Conservation (phyloP, 352 stramenopile species). For the Saprolegnia parasitica region DNA sequence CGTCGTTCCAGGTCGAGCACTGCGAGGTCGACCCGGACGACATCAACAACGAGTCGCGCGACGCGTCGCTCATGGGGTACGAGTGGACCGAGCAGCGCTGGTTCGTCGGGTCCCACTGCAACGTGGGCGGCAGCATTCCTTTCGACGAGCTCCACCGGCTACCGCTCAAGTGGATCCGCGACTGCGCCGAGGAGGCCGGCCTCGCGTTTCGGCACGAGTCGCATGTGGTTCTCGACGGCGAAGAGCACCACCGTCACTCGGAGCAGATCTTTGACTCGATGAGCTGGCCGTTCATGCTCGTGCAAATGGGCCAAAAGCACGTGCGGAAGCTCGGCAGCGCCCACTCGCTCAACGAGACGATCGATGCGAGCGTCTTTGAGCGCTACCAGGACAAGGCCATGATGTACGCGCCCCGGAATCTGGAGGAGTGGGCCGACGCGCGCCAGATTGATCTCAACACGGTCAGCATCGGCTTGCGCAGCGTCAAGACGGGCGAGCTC, state of each 20-base stretch:
- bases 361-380: background rate
- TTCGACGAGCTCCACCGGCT: background rate
- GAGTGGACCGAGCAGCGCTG: conserved; percentile 4
- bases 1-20: background rate
- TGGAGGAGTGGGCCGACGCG: background rate
- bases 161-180: conserved; percentile 7
- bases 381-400: conserved; percentile 9
- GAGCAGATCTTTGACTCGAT: conserved; percentile 3
- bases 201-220: background rate
- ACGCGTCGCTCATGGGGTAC: background rate
- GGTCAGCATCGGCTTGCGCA: background rate
- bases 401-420: background rate
- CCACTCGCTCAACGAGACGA: conserved; percentile 10
- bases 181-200: background rate
- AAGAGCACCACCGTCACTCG: background rate
- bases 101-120: conserved; percentile 3
- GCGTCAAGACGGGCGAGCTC: background rate
- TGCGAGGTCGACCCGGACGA: background rate
- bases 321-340: background rate
- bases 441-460: background rate
- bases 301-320: background rate
- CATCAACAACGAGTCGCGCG: background rate
- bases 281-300: background rate
- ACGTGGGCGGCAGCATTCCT: background rate
- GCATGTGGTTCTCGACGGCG: background rate